Conservation (phyloP, 345 rosid genomes). For the Pistacia vera region DNA sequence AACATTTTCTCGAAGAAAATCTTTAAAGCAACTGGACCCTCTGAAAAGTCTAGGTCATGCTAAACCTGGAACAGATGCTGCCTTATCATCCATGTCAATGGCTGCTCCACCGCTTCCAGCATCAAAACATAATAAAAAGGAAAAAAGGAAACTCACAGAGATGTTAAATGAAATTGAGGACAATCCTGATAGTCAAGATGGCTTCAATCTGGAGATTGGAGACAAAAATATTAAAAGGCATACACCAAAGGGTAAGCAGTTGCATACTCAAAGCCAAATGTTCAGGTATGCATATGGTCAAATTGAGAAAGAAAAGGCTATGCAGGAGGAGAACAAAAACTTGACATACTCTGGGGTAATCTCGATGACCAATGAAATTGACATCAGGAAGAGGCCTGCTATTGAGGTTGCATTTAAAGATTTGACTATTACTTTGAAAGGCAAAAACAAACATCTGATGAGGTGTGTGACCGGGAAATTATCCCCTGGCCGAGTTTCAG, state of each 20-base stretch:
- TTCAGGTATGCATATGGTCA: conserved; percentile 92
- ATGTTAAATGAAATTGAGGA: conserved; percentile 81
- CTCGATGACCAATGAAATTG: conserved; percentile 75
- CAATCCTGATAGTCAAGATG: conserved; percentile 69
- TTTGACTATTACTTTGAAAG: conserved; percentile 73
- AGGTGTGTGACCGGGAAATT: conserved; percentile 92
- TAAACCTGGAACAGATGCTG: conserved; percentile 68
- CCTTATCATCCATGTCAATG: conserved; percentile 48
- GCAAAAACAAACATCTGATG: conserved; percentile 78
- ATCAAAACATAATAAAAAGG: conserved; percentile 67
- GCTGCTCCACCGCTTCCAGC: conserved; percentile 27
- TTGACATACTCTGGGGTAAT: conserved; percentile 91
- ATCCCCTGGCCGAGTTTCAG: conserved; percentile 87
- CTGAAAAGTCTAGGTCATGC: conserved; percentile 54
- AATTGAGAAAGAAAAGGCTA: conserved; percentile 87
- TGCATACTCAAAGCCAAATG: conserved; percentile 97
- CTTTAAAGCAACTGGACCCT: conserved; percentile 51
- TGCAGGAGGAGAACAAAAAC: conserved; percentile 87
- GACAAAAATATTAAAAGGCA: conserved; percentile 66
- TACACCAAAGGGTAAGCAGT: conserved; percentile 73
- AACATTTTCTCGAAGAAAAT: conserved; percentile 75
- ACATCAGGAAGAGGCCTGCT: conserved; percentile 67
- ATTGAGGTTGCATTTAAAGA: conserved; percentile 89
- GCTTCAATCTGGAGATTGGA: conserved; percentile 80
- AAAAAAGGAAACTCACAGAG: conserved; percentile 64